phyloP scores from a whole-genome alignment of 2,329 filamentous ascomycete species.

The Ceratocystis albifundus region DNA sequence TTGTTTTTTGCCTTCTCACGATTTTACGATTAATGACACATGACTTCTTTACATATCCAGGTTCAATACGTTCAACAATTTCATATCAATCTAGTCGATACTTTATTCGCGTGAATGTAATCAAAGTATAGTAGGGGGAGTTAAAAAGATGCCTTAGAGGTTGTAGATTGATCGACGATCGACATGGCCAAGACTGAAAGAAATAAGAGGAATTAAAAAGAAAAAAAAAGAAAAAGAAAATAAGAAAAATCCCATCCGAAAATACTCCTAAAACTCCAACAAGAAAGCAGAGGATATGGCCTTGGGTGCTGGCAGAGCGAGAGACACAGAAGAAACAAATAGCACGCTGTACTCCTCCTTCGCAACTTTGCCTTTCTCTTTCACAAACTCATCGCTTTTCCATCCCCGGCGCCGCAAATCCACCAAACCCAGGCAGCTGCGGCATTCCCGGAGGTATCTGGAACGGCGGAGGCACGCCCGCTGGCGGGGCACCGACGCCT shows the following conservation, averaged over 20 bases:
- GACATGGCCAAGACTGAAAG: neutral
- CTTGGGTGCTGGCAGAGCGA: conserved; percentile 1
- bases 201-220: neutral
- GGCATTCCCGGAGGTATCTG: conserved; percentile 25
- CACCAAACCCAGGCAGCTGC: conserved; percentile 24
- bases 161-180: neutral
- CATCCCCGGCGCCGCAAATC: conserved; percentile 31
- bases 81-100: neutral
- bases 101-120: neutral
- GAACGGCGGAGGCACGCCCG: conserved; percentile 27
- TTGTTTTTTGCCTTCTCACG: neutral
- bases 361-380: neutral
- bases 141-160: too few species aligned
- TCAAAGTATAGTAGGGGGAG: neutral
- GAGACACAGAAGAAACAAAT: conserved; percentile 9
- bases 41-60: neutral
- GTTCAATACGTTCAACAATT: neutral
- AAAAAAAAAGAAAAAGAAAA: neutral
- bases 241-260: neutral
- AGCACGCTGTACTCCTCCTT: neutral
- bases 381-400: conserved; percentile 26
- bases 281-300: neutral
- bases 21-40: conserved; percentile 9
- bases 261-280: conserved; percentile 15
- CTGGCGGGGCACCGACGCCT: conserved; percentile 26